These are phyloP conservation scores for Leucocoprinus birnbaumii DNA, from an alignment of 768 basidiomycete genomes.

Conservation along the genomic window DNA sequence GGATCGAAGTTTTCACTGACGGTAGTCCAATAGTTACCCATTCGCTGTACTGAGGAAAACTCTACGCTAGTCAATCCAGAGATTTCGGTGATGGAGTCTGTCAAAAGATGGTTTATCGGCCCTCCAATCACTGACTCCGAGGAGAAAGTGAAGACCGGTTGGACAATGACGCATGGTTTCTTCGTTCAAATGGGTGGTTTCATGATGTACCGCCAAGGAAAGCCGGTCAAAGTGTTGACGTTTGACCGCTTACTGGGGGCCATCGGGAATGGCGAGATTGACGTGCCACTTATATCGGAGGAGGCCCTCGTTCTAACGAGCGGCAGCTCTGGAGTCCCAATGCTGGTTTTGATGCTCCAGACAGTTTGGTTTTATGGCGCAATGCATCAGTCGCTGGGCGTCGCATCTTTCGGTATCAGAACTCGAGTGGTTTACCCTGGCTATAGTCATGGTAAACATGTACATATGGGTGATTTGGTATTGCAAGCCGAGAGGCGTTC, in stretches of 20 bases:
- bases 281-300: constrained; percentile 11
- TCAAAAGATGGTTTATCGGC: no score
- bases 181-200: constrained; percentile 15
- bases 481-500: no score
- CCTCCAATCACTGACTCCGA: no score
- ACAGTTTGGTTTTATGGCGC: constrained; percentile 19
- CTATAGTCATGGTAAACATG: no score
- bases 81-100: no score
- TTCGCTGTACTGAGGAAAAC: no score
- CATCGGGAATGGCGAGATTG: neutral
- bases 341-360: constrained; percentile 20
- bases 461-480: no score
- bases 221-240: neutral
- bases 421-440: no score
- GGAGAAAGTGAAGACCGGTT: neutral
- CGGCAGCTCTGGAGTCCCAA: constrained; percentile 22
- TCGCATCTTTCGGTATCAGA: no score
- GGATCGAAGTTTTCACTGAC: no score
- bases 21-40: neutral
- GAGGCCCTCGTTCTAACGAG: constrained; percentile 21
- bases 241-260: neutral
- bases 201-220: neutral
- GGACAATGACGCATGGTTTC: constrained; percentile 15
- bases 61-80: no score
- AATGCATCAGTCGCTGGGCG: constrained; percentile 8